Evolutionary conservation across 768 basidiomycete genomes (phyloP), one percentile per base, ranked within the genome.

Genomic region (Dacryopinax primogenitus): DNA sequence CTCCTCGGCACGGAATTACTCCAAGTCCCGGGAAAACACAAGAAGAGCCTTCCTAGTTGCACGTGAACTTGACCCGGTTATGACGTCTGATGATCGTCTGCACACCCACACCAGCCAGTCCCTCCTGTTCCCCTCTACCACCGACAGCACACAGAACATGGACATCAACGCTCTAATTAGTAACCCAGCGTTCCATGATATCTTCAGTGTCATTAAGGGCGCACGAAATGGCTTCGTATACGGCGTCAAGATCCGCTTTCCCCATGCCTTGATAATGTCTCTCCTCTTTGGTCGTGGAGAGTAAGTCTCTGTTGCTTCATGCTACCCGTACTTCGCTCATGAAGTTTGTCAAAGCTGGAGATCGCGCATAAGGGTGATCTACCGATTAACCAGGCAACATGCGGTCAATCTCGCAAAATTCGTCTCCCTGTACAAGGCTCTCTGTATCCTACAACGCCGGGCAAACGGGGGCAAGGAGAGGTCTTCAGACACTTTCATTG

Each of bases 181-280:
- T 15, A 45, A 88, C 73, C 93, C 93, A 13, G 82, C 81, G 33
- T 87, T 86, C 69, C 94, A 95, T 73, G 93, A 96, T 73, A 85
- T 88, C 70, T 83, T 98, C 47, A 88, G 91, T 28, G 87, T 99
- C 70, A 76, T 98, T 73, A 99, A 99, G 74, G 95, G 96, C 45
- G 90, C 92, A 33, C 83, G 91, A 41, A 92, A 92, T 72, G 92
- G 92, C 3, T 82, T 92, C 66, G 88, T 92, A 9, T 93, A 92
- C 70, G 91, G 72, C 36, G 88, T 87, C 70, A 92, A 92, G 77
- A 87, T 95, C 68, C 79, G 92, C 44, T 94, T 95, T 71, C 95
- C 95, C 37, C 95, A 98, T 81, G 95, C 95, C 0, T 78, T 98
- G 32, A 87, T 98, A 62, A 97, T 97, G 94, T 88, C 92, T 26